These are phyloP conservation scores for Colletotrichum musicola DNA, from an alignment of 2,329 filamentous ascomycete genomes.

Conservation along the genomic window DNA sequence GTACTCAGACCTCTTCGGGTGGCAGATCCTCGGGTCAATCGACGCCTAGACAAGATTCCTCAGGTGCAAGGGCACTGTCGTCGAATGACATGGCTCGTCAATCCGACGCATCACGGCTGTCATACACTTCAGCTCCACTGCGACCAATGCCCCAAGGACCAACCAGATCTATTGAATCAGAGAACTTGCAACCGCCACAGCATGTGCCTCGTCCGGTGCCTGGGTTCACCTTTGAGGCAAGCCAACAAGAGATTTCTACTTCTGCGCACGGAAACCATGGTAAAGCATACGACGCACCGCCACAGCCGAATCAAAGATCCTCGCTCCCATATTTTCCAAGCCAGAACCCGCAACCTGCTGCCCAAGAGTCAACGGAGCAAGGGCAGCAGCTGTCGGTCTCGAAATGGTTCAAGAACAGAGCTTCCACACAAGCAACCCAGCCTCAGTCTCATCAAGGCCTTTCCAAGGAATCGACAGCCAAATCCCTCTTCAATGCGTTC, in stretches of 20 bases:
- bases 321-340: background rate
- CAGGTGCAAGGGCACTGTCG: conserved; percentile 13
- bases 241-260: background rate
- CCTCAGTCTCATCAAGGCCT: conserved; percentile 34
- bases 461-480: conserved; percentile 42
- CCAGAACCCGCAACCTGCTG: background rate
- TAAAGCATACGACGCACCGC: background rate
- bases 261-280: background rate
- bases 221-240: background rate
- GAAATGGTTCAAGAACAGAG: conserved; percentile 39
- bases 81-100: background rate
- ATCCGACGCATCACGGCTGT: conserved; percentile 7
- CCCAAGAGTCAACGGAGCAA: background rate
- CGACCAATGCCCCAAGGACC: background rate
- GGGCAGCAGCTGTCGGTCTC: conserved; percentile 16
- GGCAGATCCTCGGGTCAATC: conserved; percentile 6
- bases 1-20: background rate
- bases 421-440: conserved; percentile 23
- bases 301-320: background rate
- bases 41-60: background rate
- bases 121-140: conserved; percentile 17
- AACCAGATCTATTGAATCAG: background rate
- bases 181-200: background rate
- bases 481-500: conserved; percentile 44
- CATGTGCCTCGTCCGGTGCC: background rate